Evolutionary conservation across 106 monocot species (phyloP), one percentile per base, ranked within the genome.

Genomic region (Gastrodia elata): DNA sequence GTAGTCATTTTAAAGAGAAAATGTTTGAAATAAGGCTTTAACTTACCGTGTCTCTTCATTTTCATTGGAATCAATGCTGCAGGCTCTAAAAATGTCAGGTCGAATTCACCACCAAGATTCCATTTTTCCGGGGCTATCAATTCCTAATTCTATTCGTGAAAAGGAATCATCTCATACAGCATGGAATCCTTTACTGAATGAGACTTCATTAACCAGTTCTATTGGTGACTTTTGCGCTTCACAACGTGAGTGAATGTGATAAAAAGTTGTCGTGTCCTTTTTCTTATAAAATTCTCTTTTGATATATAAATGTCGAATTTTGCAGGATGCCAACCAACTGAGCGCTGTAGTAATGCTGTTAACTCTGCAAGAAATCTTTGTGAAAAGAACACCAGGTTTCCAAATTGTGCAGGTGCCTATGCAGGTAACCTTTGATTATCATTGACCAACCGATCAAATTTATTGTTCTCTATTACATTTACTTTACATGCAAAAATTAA

Each of bases 291-390:
- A 30, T 57, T 71, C 14, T 14, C 22, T 48, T 39, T 34, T 61
- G 26, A 27, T 40, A 55, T 55, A 1, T 68, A 38, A 38, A 26
- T 3, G n/a, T 39, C 52, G 56, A 36, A 32, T 2, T 49, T 59
- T 72, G 33, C 65, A 78, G 78, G 72, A 46, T 72, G 73, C 65
- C 35, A 58, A 48, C 72, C 78, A 37, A 73, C 64, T 65, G 46
- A 46, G 42, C 72, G 70, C 25, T 72, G 65, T 38, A 28, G 78
- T 2, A 39, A 64, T 32, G 65, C 46, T 64, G 74, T 74, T 26
- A 64, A 39, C 26, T 22, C 68, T 49, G 46, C 74, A 46, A 33
- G 41, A 52, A 37, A 28, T 61, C 24, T 55, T 37, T 33, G 26
- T 52, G 78, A 43, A 42, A 64, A 64, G 40, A 61, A 32, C 38